Evolutionary conservation across 148 eudicot genomes (phyloP).

Genomic region (Camellia japonica): DNA sequence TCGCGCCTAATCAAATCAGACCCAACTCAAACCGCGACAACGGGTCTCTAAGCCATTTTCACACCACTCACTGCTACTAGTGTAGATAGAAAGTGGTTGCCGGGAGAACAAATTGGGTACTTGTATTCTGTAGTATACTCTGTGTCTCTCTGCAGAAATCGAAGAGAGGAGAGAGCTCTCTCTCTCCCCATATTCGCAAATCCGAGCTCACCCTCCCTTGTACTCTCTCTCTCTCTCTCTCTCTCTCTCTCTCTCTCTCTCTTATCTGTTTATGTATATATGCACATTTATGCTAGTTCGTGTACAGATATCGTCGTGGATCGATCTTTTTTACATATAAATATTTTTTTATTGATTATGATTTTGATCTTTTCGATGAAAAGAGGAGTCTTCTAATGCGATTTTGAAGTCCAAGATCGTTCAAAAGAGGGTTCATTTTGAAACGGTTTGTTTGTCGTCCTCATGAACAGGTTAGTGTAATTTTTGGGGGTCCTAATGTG

Average conservation of each 20-base stretch:
- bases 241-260: background rate
- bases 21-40: too few species aligned
- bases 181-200: background rate
- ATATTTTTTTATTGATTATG: background rate
- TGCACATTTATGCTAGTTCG: background rate
- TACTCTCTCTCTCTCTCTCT: background rate
- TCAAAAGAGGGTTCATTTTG: too few species aligned
- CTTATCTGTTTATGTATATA: background rate
- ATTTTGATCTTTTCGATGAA: background rate
- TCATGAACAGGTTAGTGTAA: background rate
- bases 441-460: background rate
- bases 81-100: too few species aligned
- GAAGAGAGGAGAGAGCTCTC: background rate
- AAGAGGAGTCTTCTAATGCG: too few species aligned
- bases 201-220: background rate
- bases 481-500: background rate
- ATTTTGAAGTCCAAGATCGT: too few species aligned
- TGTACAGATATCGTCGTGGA: background rate
- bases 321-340: slow-evolving; percentile 2
- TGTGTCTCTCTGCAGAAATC: background rate
- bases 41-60: too few species aligned
- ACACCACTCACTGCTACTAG: too few species aligned
- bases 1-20: too few species aligned
- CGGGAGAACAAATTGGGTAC: too few species aligned
- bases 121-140: too few species aligned